Conservation (phyloP, 331 rosid species). For the Malus hybrid region DNA sequence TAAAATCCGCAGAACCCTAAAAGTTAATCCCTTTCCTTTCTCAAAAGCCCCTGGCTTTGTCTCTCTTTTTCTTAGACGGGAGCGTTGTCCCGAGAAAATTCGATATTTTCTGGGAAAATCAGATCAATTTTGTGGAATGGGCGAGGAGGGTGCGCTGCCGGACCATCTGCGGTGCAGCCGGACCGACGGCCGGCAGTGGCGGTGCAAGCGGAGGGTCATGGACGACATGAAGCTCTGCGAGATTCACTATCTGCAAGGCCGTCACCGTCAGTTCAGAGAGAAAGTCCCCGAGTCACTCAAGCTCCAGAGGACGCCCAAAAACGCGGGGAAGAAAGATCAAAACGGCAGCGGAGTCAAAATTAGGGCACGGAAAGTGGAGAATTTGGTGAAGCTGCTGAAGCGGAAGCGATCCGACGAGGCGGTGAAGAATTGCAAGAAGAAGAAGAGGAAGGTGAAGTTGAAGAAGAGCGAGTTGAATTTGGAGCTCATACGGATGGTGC, state of each 20-base stretch:
- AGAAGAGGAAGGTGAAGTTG: constrained; percentile 32
- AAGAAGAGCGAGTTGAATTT: constrained; percentile 54
- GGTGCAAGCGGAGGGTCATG: constrained; percentile 78
- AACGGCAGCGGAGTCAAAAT: constrained; percentile 38
- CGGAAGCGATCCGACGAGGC: constrained; percentile 43
- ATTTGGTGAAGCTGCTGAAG: constrained; percentile 41
- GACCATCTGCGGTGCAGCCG: constrained; percentile 82
- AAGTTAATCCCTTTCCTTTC: neutral
- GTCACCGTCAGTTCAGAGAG: constrained; percentile 69
- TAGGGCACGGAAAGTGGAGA: constrained; percentile 49
- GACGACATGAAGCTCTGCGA: constrained; percentile 81
- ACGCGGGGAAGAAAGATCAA: constrained; percentile 20
- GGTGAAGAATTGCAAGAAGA: neutral
- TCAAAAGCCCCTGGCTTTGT: neutral
- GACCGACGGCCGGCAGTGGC: constrained; percentile 92
- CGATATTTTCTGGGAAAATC: constrained; percentile 6
- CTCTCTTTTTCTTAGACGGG: neutral
- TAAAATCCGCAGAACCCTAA: constrained; percentile 10
- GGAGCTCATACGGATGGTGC: constrained; percentile 86
- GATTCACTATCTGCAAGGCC: constrained; percentile 80
- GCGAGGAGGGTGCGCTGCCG: constrained; percentile 42
- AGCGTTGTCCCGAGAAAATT: neutral
- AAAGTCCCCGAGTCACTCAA: constrained; percentile 86
- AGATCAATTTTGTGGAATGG: constrained; percentile 7
- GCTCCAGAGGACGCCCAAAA: constrained; percentile 47